A percentile compares a stretch with the other conserved stretches of the same genome.
Conservation (phyloP, 2,329 filamentous ascomycete genomes). For the Herpotrichia juniperi region DNA sequence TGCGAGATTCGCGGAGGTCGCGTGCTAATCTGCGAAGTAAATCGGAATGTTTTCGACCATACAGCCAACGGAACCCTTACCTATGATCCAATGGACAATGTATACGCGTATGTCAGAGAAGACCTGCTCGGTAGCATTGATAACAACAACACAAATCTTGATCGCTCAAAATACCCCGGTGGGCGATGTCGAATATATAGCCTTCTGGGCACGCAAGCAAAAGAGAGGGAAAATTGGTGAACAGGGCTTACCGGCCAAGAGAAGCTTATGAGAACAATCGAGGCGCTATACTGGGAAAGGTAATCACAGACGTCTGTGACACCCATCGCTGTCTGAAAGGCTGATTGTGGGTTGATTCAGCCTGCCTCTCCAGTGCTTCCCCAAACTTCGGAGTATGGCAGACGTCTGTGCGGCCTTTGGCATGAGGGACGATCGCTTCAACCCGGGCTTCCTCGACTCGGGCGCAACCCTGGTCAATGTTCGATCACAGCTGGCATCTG, state of each 20-base stretch:
- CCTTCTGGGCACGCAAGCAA: too few relatives aligned
- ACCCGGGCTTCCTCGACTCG: too few relatives aligned
- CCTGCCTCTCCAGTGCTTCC: background rate
- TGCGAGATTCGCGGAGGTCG: background rate
- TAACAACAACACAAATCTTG: background rate
- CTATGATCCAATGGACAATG: background rate
- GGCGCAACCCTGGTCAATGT: too few relatives aligned
- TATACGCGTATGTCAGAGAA: background rate
- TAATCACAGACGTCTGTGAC: background rate
- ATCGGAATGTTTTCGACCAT: background rate
- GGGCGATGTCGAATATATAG: background rate
- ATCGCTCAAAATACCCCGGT: too few relatives aligned
- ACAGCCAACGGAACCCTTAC: background rate
- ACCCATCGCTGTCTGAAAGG: background rate
- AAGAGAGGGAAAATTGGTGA: background rate
- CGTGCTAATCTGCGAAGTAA: background rate
- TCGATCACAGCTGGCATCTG: too few relatives aligned
- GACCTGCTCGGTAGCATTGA: background rate
- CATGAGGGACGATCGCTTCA: too few relatives aligned
- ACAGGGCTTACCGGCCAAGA: background rate
- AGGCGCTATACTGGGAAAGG: background rate
- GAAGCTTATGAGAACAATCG: background rate
- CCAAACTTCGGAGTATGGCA: background rate
- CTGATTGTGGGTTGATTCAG: too few relatives aligned
- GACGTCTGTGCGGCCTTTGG: background rate